Evolutionary conservation across 345 rosid species (phyloP), one percentile per base, ranked within the genome.

Genomic region (Dipteronia sinensis): DNA sequence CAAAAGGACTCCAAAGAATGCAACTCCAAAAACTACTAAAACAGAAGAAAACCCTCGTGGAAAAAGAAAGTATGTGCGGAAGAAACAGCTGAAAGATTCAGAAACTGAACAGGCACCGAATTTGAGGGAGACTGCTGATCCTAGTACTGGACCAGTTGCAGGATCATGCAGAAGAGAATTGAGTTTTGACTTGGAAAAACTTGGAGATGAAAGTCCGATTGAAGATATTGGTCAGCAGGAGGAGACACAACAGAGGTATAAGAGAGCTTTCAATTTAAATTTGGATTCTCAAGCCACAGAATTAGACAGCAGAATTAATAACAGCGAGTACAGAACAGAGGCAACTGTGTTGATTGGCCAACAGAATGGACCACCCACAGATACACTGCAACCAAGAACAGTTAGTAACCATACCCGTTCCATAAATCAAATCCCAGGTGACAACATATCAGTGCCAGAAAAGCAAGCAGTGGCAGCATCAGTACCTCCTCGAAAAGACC

Each of bases 151-250:
- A 74, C 23, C 79, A 51, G 77, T 79, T 61, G 73, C 12, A 69
- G 85, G 81, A 69, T 86, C 92, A 75, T 87, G 94, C 79, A 81
- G 85, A 76, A 91, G 86, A 76, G 84, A 75, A 75, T 81, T 94
- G 83, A 79, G 79, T 73, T 93, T 92, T 79, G 90, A 88, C 72
- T 71, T 76, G 78, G 93, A 88, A 84, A 85, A 81, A 29, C 29
- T 63, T 65, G 74, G 76, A 49, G 83, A 78, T 76, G 78, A 31
- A 63, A 58, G 67, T 55, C 68, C 40, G 31, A 72, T 31, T 17
- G 70, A 68, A 71, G 71, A 46, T 34, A 65, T 62, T 63, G 72
- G 55, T 65, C 81, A 76, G 80, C 84, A 73, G 69, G 80, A 79
- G 53, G 82, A 81, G 65, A 82, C 59, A 83, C 71, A 9, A 20